Evolutionary conservation across 163 green algal genomes (phyloP).

Genomic region (Scenedesmus sp.): DNA sequence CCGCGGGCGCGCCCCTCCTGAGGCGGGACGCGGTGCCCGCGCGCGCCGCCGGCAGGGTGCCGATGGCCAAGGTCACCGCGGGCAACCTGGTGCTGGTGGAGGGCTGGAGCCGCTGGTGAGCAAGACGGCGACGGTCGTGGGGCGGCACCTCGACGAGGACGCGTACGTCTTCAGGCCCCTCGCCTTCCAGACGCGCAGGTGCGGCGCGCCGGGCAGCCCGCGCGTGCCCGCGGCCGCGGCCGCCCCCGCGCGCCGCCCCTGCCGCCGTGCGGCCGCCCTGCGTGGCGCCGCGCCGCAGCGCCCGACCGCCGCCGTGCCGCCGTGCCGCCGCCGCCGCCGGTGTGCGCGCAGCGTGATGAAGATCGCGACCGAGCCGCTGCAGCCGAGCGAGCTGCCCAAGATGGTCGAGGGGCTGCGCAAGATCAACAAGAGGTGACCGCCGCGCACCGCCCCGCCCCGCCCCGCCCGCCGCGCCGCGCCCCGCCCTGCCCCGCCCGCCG

Average conservation of each 20-base stretch:
- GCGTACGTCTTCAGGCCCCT: constrained; percentile 92
- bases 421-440: constrained; percentile 75
- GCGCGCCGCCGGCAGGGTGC: constrained; percentile 70
- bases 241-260: too few relatives aligned
- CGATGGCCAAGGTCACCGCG: constrained; percentile 70
- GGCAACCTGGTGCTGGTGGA: constrained; percentile 95
- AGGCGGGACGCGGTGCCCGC: too few relatives aligned
- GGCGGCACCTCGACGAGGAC: constrained; percentile 68
- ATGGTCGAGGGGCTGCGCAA: constrained; percentile 97
- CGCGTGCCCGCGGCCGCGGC: too few relatives aligned
- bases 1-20: too few relatives aligned
- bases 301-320: too few relatives aligned
- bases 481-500: not conserved
- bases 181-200: constrained; percentile 70
- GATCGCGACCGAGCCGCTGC: constrained; percentile 96
- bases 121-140: constrained; percentile 94
- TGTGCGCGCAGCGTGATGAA: constrained; percentile 91
- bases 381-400: constrained; percentile 96
- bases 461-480: too few relatives aligned
- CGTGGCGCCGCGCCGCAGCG: not conserved
- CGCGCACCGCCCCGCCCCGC: too few relatives aligned
- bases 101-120: constrained; percentile 94
- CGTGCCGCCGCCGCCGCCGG: too few relatives aligned
- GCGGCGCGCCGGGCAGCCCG: not conserved
- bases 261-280: not conserved